phyloP scores from a whole-genome alignment of 345 rosid species.

The Citrus unshiu region DNA sequence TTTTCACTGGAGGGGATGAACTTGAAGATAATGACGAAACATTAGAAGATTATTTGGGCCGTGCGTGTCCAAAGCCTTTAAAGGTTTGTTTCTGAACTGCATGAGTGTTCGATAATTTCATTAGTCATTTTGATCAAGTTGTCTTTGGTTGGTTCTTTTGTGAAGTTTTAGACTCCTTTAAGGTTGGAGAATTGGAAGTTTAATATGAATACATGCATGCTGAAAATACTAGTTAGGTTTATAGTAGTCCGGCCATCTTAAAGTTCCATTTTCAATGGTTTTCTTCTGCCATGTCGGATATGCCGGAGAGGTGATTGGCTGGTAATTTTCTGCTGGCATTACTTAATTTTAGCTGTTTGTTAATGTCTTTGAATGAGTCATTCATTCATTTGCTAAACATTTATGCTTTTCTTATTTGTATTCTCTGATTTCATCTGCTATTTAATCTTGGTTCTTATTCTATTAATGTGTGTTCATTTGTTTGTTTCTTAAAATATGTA shows the following conservation, averaged over 20 bases:
- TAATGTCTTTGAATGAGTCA: not conserved
- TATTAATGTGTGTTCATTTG: not conserved
- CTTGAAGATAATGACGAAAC: conserved; percentile 80
- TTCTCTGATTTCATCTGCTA: no score
- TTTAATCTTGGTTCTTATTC: not conserved
- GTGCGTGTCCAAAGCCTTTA: conserved; percentile 64
- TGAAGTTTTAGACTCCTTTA: not conserved
- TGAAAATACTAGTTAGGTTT: no score
- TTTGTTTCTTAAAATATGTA: no score
- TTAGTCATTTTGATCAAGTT: not conserved
- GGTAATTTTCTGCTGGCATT: not conserved
- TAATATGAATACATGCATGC: not conserved
- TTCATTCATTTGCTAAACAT: no score
- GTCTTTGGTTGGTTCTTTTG: not conserved
- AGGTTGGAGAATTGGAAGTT: not conserved
- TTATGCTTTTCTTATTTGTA: no score
- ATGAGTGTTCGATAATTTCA: not conserved
- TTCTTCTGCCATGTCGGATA: no score
- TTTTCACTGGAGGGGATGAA: conserved; percentile 92
- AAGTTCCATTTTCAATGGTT: not conserved
- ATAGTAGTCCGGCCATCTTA: not conserved
- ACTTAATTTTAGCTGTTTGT: not conserved
- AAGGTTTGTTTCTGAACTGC: conserved; percentile 44
- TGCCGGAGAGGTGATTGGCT: not conserved
- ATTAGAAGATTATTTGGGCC: conserved; percentile 64